Evolutionary conservation across 441 rosid genomes (phyloP), one percentile per base, ranked within the genome.

Genomic region (Adansonia grandidieri): DNA sequence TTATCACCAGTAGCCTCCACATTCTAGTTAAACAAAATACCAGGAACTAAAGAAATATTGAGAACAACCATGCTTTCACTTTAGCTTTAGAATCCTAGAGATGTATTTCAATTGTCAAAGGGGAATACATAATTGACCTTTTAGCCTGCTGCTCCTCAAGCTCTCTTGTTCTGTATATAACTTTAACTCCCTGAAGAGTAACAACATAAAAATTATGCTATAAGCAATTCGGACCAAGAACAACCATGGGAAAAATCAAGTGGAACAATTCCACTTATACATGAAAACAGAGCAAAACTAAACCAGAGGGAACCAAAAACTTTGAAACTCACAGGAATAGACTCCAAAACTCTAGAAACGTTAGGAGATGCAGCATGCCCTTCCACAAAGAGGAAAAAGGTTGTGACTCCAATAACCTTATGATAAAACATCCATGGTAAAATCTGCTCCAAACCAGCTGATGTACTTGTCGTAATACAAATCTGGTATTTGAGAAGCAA

Each of bases 371-470:
- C 96, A 78, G 93, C 93, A 78, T 89, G 87, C 77, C 96, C 96
- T 86, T 91, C 96, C 8, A 91, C 96, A 17, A 90, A 91, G 61
- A 91, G 92, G 78, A 90, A 89, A 82, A 91, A 91, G 22, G 84
- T 88, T 1, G 96, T 79, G 66, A 91, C 96, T 32, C 96, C 96
- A 51, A 91, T 80, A 77, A 90, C 96, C 87, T 90, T 91, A 80
- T 91, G 96, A 84, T 91, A 91, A 70, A 91, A 90, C 93, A 91
- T 90, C 96, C 96, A 91, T 11, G 95, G 96, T 69, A 91, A 83
- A 85, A 91, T 91, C 88, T 91, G 96, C 22, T 91, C 93, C 78
- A 91, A 87, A 62, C 92, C 92, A 28, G 93, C 96, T 14, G 96
- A 91, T 58, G 93, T 90, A 58, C 96, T 91, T 45, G 93, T 85